Conservation (phyloP, 352 stramenopile species). For the Phytopythium delawarense region DNA sequence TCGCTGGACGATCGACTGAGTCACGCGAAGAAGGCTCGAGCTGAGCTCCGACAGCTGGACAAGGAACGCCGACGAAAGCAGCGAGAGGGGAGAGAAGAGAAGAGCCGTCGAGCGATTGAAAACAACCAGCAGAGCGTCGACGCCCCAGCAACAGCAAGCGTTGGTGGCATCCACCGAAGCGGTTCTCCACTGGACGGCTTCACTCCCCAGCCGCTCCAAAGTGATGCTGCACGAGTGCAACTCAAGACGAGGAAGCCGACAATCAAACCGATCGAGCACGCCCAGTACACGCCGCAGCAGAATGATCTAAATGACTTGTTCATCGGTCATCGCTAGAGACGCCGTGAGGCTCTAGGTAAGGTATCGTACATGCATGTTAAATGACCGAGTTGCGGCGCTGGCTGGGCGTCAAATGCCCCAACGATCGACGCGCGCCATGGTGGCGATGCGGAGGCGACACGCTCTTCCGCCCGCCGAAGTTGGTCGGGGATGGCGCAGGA, state of each 20-base stretch:
- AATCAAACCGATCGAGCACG: conserved; percentile 10
- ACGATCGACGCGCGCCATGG: neutral
- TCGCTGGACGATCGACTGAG: conserved; percentile 24
- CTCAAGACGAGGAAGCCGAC: conserved; percentile 5
- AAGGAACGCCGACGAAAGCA: conserved; percentile 47
- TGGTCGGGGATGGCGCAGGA: conserved; percentile 23
- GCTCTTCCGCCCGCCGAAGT: conserved; percentile 24
- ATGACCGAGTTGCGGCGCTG: conserved; percentile 45
- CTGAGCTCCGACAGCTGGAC: conserved; percentile 32
- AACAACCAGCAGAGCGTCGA: conserved; percentile 1
- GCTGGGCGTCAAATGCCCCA: conserved; percentile 3
- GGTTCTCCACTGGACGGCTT: neutral
- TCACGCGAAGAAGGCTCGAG: conserved; percentile 36
- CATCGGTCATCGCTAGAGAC: conserved; percentile 17
- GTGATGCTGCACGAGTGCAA: neutral
- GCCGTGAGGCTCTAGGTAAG: neutral
- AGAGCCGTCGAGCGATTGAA: conserved; percentile 15
- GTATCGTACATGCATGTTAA: conserved; percentile 19
- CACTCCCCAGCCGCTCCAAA: neutral
- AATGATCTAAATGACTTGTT: conserved; percentile 22
- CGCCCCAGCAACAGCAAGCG: neutral
- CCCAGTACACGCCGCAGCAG: conserved; percentile 8
- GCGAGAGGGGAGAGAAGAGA: conserved; percentile 31
- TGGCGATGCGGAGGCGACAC: conserved; percentile 11
- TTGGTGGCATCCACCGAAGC: neutral